Conservation (phyloP, 2,329 filamentous ascomycete species). For the Arthrocladium fulminans region DNA sequence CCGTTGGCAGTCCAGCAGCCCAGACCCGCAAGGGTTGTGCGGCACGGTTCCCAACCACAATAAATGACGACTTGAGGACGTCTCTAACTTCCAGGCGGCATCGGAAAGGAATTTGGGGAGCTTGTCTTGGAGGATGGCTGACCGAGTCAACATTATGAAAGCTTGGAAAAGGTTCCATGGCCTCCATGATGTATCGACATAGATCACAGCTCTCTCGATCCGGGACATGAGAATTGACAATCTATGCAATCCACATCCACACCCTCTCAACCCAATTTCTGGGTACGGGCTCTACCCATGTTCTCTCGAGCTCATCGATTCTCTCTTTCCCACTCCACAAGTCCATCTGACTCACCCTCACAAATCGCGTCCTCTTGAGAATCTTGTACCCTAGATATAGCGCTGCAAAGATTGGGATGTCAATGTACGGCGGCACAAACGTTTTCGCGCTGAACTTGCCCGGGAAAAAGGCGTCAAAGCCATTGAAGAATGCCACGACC, state of each 20-base stretch:
- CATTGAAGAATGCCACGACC: slow-evolving; percentile 47
- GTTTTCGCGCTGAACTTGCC: slow-evolving; percentile 20
- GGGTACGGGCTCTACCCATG: slow-evolving; percentile 33
- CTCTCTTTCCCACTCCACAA: slow-evolving; percentile 36
- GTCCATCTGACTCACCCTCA: slow-evolving; percentile 14
- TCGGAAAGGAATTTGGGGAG: no score
- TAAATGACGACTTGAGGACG: no score
- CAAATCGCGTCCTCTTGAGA: slow-evolving; percentile 12
- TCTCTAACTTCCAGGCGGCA: no score
- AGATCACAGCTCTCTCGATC: no score
- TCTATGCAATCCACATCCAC: slow-evolving; percentile 24
- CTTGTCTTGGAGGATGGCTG: no score
- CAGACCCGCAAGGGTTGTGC: no score
- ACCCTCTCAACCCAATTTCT: slow-evolving; percentile 36
- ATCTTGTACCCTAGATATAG: slow-evolving; percentile 20
- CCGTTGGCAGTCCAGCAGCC: no score
- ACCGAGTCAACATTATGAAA: no score
- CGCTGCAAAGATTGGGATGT: slow-evolving; percentile 19
- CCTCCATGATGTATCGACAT: neutral
- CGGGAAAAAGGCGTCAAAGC: slow-evolving; percentile 48
- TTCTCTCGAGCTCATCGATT: slow-evolving; percentile 36
- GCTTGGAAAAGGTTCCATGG: no score
- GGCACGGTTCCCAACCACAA: no score
- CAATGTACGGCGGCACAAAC: slow-evolving; percentile 19
- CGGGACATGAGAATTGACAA: no score